These are phyloP conservation scores for Xylaria longipes DNA, from an alignment of 495 filamentous ascomycete species.

Conservation along the genomic window DNA sequence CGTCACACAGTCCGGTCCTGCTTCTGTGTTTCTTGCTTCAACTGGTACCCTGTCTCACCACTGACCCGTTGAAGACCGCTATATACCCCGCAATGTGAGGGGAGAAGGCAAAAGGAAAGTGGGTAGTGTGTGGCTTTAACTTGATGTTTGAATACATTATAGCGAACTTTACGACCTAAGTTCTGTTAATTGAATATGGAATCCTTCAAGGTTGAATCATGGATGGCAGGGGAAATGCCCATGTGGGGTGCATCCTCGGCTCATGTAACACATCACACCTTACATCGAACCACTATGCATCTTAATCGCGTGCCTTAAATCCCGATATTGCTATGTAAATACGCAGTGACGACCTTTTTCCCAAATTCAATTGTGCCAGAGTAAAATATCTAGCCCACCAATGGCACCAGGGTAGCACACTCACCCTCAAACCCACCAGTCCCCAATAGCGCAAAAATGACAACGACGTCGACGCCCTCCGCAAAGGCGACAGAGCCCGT, in stretches of 20 bases:
- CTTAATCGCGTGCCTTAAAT: neutral
- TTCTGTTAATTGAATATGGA: no score
- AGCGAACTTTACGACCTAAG: no score
- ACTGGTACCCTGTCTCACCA: neutral
- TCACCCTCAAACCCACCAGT: neutral
- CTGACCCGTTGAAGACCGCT: neutral
- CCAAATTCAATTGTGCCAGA: neutral
- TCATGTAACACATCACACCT: neutral
- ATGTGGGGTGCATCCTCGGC: neutral
- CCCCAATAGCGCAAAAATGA: neutral
- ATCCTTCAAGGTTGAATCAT: no score
- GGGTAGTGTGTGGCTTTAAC: neutral
- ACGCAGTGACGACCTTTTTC: neutral
- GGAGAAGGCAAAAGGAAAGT: no score
- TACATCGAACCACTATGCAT: constrained; percentile 12
- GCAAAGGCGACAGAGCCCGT: constrained; percentile 40
- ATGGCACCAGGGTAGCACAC: neutral
- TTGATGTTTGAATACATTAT: neutral
- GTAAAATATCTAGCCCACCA: neutral
- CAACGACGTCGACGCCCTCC: neutral
- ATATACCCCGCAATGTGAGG: neutral
- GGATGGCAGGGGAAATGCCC: neutral
- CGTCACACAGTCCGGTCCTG: neutral
- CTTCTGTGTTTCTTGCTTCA: neutral
- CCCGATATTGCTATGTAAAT: neutral